Conservation (phyloP, 2,329 filamentous ascomycete species). For the Colletotrichum trifolii region DNA sequence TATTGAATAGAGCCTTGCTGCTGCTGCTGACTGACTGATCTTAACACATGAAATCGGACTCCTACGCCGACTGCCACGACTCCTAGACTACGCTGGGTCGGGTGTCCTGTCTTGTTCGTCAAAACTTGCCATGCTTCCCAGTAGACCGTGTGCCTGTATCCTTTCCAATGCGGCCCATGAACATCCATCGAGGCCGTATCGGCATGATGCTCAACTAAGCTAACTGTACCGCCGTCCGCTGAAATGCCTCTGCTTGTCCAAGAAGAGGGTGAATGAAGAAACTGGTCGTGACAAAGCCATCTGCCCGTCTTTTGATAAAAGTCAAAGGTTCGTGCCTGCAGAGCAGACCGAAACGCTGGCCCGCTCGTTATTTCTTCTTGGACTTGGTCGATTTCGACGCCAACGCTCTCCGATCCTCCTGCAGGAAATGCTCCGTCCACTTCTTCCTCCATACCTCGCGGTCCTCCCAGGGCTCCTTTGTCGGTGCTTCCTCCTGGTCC, state of each 20-base stretch:
- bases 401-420: constrained; percentile 30
- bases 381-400: constrained; percentile 26
- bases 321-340: neutral
- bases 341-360: neutral
- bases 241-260: constrained; percentile 9
- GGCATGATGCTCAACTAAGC: constrained; percentile 15
- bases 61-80: constrained; percentile 16
- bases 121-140: constrained; percentile 11
- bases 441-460: constrained; percentile 36
- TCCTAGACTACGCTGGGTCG: neutral
- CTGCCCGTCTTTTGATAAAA: neutral
- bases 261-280: neutral
- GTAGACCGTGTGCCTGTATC: constrained; percentile 4
- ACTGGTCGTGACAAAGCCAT: constrained; percentile 1
- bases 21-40: constrained; percentile 7
- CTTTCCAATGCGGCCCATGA: neutral
- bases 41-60: constrained; percentile 17
- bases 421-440: constrained; percentile 30
- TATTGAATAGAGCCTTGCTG: neutral
- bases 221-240: constrained; percentile 1
- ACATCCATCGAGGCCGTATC: constrained; percentile 11
- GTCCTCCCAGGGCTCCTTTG: constrained; percentile 35
- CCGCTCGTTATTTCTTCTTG: constrained; percentile 18
- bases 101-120: neutral
- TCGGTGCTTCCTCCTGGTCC: constrained; percentile 30